Percentiles rank a stretch among this genome's conserved stretches.
These are phyloP conservation scores for Mesembryanthemum crystallinum DNA, from an alignment of 148 eudicot genomes.

Conservation along the genomic window DNA sequence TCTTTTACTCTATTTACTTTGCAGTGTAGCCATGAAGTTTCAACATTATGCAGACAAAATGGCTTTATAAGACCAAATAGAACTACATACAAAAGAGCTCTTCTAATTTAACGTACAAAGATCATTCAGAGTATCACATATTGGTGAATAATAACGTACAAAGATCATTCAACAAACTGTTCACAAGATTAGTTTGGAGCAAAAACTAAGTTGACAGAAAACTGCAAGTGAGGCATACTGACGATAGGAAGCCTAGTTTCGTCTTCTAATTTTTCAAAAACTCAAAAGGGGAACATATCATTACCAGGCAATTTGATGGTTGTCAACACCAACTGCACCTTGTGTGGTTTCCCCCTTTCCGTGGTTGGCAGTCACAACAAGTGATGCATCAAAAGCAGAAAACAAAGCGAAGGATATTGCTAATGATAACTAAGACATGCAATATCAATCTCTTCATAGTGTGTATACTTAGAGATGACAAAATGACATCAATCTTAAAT, in stretches of 20 bases:
- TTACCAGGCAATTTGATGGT: slow-evolving; percentile 14
- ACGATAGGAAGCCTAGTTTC: slow-evolving; percentile 8
- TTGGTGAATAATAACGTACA: slow-evolving; percentile 13
- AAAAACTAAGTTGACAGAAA: too few relatives aligned
- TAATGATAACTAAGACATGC: not conserved
- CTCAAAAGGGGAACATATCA: slow-evolving; percentile 11
- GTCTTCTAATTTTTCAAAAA: not conserved
- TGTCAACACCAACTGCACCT: slow-evolving; percentile 9
- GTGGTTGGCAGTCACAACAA: slow-evolving; percentile 11
- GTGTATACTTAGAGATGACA: too few relatives aligned
- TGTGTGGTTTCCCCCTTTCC: not conserved
- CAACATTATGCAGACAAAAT: too few relatives aligned
- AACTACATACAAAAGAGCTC: slow-evolving; percentile 12
- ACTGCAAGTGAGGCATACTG: slow-evolving; percentile 9
- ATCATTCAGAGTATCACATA: slow-evolving; percentile 4
- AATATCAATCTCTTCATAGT: not conserved
- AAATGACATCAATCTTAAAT: too few relatives aligned
- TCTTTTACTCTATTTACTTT: too few relatives aligned
- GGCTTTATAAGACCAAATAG: too few relatives aligned
- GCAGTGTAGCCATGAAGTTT: too few relatives aligned
- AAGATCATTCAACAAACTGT: not conserved
- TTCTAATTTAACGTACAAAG: not conserved
- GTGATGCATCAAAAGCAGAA: slow-evolving; percentile 1
- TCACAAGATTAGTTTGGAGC: too few relatives aligned
- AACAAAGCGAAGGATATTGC: not conserved